Base-by-base conservation (phyloP, 1,284 basidiomycete species). In the Fistulinella cinereoalba region DNA sequence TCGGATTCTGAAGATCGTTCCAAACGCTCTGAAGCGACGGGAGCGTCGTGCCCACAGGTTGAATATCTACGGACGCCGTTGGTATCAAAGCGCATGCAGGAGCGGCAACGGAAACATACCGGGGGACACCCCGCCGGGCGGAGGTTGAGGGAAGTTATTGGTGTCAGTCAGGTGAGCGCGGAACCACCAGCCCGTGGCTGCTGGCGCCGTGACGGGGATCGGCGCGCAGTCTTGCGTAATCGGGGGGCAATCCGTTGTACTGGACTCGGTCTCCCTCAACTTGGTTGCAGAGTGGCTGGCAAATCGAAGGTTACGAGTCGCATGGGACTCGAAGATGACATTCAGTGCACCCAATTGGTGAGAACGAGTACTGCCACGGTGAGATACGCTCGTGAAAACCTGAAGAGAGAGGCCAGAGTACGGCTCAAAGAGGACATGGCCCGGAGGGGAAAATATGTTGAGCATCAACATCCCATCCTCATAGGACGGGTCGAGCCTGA, bases 111-210 rank as follows among this genome's bases (percentile, higher is more conserved):
- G 15, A 33, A 33, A 16, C 34, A 1, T 18, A 56, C 53, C 53
- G 3, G 49, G 53, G 22, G 43, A 32, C 19, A 5, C 15, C 2
- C 53, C 50, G 13, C 9, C 27, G 1, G 22, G 16, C 3, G 13
- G 37, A 16, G 27, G 4, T 9, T 38, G 49, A 11, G 53, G 53
- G 50, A 48, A 56, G 16, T 34, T 36, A 15, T 54, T 54, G 0
- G 18, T 29, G 36, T 55, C 44, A 6, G 3, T 13, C 31, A 37
- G 1, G 0, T 3, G 1, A 10, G 41, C 16, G 19, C 53, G 21
- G 43, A 47, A 55, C 53, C 53, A 54, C 52, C 52, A 54, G 3
- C 49, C 49, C 0, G 49, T 50, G 15, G 52, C 44, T 15, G 41
- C 41, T 11, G 52, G 52, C n/a, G 13, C 54, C 25, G 48, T 54